Conservation (phyloP, 352 stramenopile species). For the Phytophthora sojae region DNA sequence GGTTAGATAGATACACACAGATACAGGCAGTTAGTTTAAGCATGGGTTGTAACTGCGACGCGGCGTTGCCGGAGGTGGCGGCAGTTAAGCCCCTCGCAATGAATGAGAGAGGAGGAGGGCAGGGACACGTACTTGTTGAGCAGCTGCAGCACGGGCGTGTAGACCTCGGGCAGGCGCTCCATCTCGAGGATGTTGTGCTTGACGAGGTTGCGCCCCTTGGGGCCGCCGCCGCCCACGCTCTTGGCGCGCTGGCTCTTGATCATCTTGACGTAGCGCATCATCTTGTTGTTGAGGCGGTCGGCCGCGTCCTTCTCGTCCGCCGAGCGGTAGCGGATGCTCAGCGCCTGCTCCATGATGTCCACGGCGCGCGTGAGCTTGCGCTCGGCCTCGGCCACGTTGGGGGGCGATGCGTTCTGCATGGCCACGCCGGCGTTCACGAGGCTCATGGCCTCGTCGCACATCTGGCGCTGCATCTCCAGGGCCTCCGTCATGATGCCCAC, state of each 20-base stretch:
- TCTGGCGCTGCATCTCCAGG: slow-evolving; percentile 52
- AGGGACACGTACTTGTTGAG: slow-evolving; percentile 45
- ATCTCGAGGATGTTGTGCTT: slow-evolving; percentile 84
- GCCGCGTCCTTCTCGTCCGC: slow-evolving; percentile 75
- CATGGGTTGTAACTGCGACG: neutral
- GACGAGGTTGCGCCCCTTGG: slow-evolving; percentile 38
- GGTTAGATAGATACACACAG: neutral
- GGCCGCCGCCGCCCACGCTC: slow-evolving; percentile 32
- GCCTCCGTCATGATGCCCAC: slow-evolving; percentile 46
- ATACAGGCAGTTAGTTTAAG: neutral
- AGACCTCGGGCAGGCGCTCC: slow-evolving; percentile 62
- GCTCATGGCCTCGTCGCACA: slow-evolving; percentile 81
- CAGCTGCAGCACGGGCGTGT: slow-evolving; percentile 69
- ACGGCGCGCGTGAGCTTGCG: slow-evolving; percentile 70
- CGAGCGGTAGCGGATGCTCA: slow-evolving; percentile 75
- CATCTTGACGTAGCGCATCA: slow-evolving; percentile 88
- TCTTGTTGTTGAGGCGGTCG: slow-evolving; percentile 79
- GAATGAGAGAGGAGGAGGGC: no score
- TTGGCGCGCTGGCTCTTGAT: slow-evolving; percentile 81
- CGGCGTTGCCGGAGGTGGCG: neutral
- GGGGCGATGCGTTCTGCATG: slow-evolving; percentile 70
- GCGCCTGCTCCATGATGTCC: slow-evolving; percentile 75
- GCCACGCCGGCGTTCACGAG: slow-evolving; percentile 80
- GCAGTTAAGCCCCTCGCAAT: neutral
- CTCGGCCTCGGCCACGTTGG: slow-evolving; percentile 63